Conservation (phyloP, 805 yeast genomes). For the Lachancea meyersii region DNA sequence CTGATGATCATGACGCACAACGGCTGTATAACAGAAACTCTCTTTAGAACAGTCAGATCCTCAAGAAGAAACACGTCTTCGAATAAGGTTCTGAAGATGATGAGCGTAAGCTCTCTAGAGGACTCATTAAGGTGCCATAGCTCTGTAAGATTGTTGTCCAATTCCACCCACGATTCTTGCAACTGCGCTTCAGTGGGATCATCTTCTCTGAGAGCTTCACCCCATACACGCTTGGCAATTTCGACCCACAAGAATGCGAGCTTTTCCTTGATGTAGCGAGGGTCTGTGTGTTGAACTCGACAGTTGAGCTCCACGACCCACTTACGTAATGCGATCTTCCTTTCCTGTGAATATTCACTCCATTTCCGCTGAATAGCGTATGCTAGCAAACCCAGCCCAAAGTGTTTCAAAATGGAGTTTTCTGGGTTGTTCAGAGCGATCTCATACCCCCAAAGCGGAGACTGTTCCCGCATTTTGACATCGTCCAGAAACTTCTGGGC, state of each 20-base stretch:
- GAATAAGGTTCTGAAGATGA: conserved; percentile 77
- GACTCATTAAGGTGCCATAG: conserved; percentile 64
- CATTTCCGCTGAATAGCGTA: conserved; percentile 55
- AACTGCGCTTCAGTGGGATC: conserved; percentile 38
- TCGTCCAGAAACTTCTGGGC: conserved; percentile 67
- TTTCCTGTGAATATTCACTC: conserved; percentile 50
- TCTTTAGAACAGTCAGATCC: conserved; percentile 80
- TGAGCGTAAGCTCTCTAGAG: conserved; percentile 69
- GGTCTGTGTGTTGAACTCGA: conserved; percentile 57
- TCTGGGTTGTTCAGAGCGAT: conserved; percentile 58
- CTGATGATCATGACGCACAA: conserved; percentile 79
- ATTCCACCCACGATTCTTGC: conserved; percentile 70
- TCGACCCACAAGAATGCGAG: conserved; percentile 87
- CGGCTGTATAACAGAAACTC: conserved; percentile 72
- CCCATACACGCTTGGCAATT: conserved; percentile 89
- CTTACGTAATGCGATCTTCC: conserved; percentile 60
- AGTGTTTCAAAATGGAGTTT: conserved; percentile 76
- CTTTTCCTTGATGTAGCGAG: conserved; percentile 86
- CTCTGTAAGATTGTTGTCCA: conserved; percentile 72
- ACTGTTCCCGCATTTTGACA: conserved; percentile 69
- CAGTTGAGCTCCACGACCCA: conserved; percentile 81
- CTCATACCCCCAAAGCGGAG: conserved; percentile 90
- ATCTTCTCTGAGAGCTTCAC: conserved; percentile 47
- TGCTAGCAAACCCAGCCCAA: conserved; percentile 76
- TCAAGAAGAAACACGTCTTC: conserved; percentile 91